These are phyloP conservation scores for Sporothrix mexicana DNA, from an alignment of 2,329 filamentous ascomycete species.

Conservation along the genomic window DNA sequence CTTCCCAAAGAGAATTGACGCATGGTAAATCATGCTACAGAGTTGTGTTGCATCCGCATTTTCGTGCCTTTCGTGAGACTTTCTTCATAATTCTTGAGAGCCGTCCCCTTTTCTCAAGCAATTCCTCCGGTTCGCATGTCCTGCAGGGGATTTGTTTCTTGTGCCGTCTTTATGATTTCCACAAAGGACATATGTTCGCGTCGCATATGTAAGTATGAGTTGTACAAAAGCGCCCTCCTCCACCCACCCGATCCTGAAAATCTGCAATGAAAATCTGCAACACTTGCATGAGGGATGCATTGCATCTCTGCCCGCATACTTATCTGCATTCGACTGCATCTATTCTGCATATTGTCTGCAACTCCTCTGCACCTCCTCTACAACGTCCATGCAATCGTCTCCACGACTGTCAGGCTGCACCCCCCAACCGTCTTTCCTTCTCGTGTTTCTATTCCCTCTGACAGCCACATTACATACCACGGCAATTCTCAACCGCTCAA, in stretches of 20 bases:
- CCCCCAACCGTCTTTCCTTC: not conserved
- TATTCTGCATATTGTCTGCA: not conserved
- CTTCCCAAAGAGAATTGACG: slow-evolving; percentile 6
- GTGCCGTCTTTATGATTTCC: not conserved
- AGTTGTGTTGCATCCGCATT: slow-evolving; percentile 11
- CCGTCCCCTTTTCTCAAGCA: not conserved
- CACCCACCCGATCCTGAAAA: not conserved
- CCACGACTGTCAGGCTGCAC: not conserved
- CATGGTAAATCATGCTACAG: not conserved
- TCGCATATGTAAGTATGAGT: slow-evolving; percentile 3
- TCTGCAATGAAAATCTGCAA: slow-evolving; percentile 7
- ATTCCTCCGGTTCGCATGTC: not conserved
- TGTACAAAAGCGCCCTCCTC: slow-evolving; percentile 1
- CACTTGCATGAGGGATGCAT: slow-evolving; percentile 1
- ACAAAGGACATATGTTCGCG: not conserved
- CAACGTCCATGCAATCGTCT: not conserved
- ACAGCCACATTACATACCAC: not conserved
- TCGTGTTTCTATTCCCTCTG: not conserved
- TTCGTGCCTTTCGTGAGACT: not conserved
- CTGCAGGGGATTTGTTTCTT: not conserved
- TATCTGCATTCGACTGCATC: not conserved
- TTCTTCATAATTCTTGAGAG: not conserved
- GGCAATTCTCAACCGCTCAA: not conserved
- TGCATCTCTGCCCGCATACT: not conserved
- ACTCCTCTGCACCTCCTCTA: not conserved